phyloP scores from a whole-genome alignment of 164 flowering plant genomes.

The Vitis labrusca region DNA sequence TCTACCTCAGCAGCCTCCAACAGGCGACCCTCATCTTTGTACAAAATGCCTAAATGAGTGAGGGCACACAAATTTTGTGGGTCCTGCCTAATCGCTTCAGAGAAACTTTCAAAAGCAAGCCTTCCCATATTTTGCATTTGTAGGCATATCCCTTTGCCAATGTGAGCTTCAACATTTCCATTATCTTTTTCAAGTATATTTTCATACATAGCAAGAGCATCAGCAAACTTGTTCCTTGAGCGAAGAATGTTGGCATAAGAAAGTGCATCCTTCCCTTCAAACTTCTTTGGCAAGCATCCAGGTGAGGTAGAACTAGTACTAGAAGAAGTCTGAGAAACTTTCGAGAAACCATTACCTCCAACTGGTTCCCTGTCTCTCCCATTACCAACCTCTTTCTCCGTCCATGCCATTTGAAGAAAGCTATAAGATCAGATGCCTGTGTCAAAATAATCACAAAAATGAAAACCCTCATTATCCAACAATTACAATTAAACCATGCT shows the following conservation, averaged over 20 bases:
- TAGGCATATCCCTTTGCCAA: constrained; percentile 96
- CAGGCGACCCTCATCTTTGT: constrained; percentile 92
- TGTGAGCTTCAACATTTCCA: constrained; percentile 76
- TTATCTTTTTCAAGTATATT: constrained; percentile 65
- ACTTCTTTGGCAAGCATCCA: constrained; percentile 28
- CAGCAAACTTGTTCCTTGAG: constrained; percentile 87
- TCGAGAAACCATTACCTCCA: constrained; percentile 47
- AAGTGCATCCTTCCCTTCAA: constrained; percentile 79
- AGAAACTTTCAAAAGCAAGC: constrained; percentile 83
- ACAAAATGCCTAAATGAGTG: constrained; percentile 91
- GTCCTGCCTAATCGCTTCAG: constrained; percentile 83
- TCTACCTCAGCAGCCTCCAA: constrained; percentile 96
- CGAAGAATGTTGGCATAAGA: constrained; percentile 92
- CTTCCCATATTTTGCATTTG: constrained; percentile 86
- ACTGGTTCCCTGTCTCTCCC: constrained; percentile 34
- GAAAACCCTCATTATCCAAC: too few species aligned
- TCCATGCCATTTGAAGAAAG: constrained; percentile 43
- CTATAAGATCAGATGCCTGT: constrained; percentile 21
- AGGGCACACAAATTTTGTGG: constrained; percentile 94
- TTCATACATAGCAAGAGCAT: constrained; percentile 83
- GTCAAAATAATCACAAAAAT: constrained; percentile 8
- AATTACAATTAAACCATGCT: too few species aligned
- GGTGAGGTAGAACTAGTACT: constrained; percentile 16
- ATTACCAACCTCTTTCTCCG: constrained; percentile 42
- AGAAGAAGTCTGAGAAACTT: constrained; percentile 30